phyloP scores from a whole-genome alignment of 2,329 filamentous ascomycete genomes.

The Laburnicola sp. region DNA sequence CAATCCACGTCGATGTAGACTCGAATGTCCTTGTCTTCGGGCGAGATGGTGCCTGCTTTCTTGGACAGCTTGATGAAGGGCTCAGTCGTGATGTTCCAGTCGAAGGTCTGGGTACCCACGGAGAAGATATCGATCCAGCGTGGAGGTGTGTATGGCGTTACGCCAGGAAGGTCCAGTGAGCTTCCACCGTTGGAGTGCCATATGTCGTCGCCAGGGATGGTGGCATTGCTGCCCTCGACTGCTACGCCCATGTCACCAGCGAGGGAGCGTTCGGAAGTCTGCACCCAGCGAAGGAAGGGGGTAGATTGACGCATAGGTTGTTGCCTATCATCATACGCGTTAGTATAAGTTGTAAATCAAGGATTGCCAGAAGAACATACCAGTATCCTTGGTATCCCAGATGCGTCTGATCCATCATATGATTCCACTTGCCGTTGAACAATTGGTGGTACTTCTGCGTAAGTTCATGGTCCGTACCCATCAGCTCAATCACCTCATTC shows the following conservation, averaged over 20 bases:
- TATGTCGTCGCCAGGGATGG: conserved; percentile 67
- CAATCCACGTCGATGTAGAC: conserved; percentile 46
- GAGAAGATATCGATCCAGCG: conserved; percentile 46
- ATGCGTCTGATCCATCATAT: conserved; percentile 49
- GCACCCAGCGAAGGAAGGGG: conserved; percentile 63
- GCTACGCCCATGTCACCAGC: conserved; percentile 66
- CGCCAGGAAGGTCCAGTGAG: conserved; percentile 34
- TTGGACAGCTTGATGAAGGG: conserved; percentile 44
- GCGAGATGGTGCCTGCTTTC: conserved; percentile 34
- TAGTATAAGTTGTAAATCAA: too few relatives aligned
- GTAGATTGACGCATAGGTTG: conserved; percentile 72
- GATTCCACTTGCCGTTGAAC: conserved; percentile 45
- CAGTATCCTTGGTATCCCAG: conserved; percentile 47
- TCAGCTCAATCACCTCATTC: conserved; percentile 42
- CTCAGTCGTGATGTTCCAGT: conserved; percentile 43
- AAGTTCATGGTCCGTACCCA: conserved; percentile 43
- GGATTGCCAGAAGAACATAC: conserved; percentile 61
- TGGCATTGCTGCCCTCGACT: conserved; percentile 67
- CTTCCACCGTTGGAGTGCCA: conserved; percentile 57
- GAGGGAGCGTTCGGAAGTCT: conserved; percentile 60
- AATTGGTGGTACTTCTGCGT: conserved; percentile 41
- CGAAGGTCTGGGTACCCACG: conserved; percentile 35
- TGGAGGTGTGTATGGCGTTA: conserved; percentile 40
- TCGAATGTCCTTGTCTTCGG: conserved; percentile 37
- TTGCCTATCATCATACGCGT: too few relatives aligned